Evolutionary conservation across 441 rosid species (phyloP).

Genomic region (Capsella rubella): DNA sequence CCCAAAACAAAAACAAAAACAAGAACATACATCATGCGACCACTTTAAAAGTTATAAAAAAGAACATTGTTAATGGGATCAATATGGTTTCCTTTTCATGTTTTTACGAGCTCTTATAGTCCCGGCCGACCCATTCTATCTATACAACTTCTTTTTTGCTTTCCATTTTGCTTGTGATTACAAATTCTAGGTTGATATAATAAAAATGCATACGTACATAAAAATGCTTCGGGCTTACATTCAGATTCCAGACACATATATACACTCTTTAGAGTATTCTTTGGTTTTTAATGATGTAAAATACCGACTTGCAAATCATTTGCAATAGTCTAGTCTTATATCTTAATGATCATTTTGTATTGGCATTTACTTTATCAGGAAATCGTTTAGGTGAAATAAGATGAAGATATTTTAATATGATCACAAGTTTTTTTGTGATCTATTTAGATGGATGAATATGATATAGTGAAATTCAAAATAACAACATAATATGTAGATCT

Average conservation of each 20-base stretch:
- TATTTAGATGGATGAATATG: too few species aligned
- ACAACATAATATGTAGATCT: too few species aligned
- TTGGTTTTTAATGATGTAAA: not conserved
- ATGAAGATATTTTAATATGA: not conserved
- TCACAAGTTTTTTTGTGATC: not conserved
- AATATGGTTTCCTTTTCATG: conserved; percentile 23
- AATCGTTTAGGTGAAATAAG: not conserved
- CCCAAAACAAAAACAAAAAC: not conserved
- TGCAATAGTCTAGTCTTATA: not conserved
- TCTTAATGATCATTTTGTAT: not conserved
- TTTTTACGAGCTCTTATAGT: conserved; percentile 29
- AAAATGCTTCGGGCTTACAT: not conserved
- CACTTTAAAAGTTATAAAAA: conserved; percentile 33
- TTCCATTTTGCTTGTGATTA: not conserved
- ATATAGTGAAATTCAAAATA: too few species aligned
- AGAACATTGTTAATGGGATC: conserved; percentile 47
- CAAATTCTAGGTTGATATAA: not conserved
- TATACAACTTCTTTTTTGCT: not conserved
- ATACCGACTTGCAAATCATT: not conserved
- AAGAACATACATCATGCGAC: conserved; percentile 30
- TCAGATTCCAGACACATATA: not conserved
- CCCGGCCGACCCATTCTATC: conserved; percentile 8
- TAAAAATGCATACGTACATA: not conserved
- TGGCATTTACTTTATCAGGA: not conserved
- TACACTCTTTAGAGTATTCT: not conserved